phyloP scores from a whole-genome alignment of 257 asterid species.

The Orobanche coerulescens region DNA sequence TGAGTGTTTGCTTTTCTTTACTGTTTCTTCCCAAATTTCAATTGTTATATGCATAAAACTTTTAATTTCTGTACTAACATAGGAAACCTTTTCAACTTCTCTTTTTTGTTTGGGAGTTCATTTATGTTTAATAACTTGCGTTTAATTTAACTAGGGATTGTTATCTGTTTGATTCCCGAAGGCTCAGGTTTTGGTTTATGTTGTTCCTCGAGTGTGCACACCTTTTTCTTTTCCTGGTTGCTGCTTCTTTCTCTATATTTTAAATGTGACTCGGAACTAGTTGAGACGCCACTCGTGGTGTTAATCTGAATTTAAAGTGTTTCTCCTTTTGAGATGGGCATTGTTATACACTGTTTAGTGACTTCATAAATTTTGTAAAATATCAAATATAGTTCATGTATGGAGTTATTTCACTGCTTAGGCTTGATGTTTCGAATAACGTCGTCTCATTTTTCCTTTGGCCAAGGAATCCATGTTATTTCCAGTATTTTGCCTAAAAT shows the following conservation, averaged over 20 bases:
- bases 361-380: not conserved
- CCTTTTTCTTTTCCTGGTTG: not conserved
- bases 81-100: not conserved
- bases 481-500: not conserved
- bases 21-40: too few relatives aligned
- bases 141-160: not conserved
- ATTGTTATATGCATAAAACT: not conserved
- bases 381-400: not conserved
- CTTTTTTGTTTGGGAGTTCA: not conserved
- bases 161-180: not conserved
- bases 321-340: not conserved
- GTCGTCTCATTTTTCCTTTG: not conserved
- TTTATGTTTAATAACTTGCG: not conserved
- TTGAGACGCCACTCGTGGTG: not conserved
- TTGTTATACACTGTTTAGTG: not conserved
- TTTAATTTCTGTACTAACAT: not conserved
- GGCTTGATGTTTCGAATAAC: not conserved
- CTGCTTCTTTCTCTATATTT: too few relatives aligned
- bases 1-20: slow-evolving; percentile 25
- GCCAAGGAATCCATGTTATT: not conserved
- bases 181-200: not conserved
- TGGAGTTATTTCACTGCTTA: not conserved
- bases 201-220: not conserved
- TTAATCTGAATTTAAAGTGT: too few relatives aligned
- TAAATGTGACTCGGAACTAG: not conserved